Evolutionary conservation across 257 asterid genomes (phyloP).

Genomic region (Scutellaria minor): DNA sequence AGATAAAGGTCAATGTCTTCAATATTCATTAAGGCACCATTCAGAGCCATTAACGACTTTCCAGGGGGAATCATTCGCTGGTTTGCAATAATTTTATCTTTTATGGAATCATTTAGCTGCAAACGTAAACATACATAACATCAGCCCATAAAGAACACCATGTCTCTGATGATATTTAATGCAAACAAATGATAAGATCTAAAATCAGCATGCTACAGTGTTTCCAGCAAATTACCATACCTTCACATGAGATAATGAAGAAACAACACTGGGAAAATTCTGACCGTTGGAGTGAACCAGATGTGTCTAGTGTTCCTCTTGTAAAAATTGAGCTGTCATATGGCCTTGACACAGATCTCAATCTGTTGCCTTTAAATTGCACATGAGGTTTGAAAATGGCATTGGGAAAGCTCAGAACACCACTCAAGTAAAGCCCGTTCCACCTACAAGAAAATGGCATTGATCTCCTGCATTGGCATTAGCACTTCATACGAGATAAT

Average conservation of each 20-base stretch:
- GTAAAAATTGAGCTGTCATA: too few species aligned
- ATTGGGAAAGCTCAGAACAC: too few species aligned
- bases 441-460: too few species aligned
- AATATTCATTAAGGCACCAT: conserved; percentile 92
- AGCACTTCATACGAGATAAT: too few species aligned
- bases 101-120: conserved; percentile 94
- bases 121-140: conserved; percentile 37
- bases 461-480: too few species aligned
- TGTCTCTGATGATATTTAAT: conserved; percentile 29
- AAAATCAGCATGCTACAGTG: conserved; percentile 26
- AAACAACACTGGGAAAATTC: conserved; percentile 85
- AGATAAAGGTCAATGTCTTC: conserved; percentile 94
- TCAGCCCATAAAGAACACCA: conserved; percentile 35
- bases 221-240: conserved; percentile 48
- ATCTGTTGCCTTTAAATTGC: too few species aligned
- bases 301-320: too few species aligned
- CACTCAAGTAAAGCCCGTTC: too few species aligned
- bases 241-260: conserved; percentile 95
- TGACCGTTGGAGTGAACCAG: too few species aligned
- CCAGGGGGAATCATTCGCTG: conserved; percentile 99
- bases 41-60: conserved; percentile 94
- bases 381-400: too few species aligned
- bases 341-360: too few species aligned
- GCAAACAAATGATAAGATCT: conserved; percentile 19
- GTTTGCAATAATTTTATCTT: conserved; percentile 87